Evolutionary conservation across 768 basidiomycete species (phyloP).

Genomic region (Boletus vermiculosoides): DNA sequence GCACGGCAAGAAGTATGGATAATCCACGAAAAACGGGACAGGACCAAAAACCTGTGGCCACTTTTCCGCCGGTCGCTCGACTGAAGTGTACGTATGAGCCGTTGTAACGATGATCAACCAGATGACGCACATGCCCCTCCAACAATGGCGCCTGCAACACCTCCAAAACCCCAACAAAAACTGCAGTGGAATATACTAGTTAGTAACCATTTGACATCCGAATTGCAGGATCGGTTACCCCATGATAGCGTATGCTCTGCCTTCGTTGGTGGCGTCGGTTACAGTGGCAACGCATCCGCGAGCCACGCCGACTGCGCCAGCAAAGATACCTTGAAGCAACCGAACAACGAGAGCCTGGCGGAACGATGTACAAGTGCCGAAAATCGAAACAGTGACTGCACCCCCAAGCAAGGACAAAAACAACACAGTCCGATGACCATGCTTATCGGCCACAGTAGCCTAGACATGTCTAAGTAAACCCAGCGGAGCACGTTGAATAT

Average conservation of each 20-base stretch:
- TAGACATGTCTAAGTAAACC: conserved; percentile 24
- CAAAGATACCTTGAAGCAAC: conserved; percentile 89
- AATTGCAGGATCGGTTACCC: conserved; percentile 45
- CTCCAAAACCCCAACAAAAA: conserved; percentile 96
- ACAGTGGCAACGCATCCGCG: conserved; percentile 83
- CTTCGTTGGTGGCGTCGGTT: conserved; percentile 91
- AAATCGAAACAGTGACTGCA: conserved; percentile 71
- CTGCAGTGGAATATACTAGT: conserved; percentile 35
- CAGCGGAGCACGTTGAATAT: not conserved
- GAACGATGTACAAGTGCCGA: conserved; percentile 73
- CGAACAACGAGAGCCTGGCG: conserved; percentile 82
- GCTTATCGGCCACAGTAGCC: conserved; percentile 93
- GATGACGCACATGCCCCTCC: conserved; percentile 71
- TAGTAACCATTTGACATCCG: not conserved
- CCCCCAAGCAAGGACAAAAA: conserved; percentile 84
- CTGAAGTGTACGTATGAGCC: conserved; percentile 38
- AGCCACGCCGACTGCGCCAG: conserved; percentile 92
- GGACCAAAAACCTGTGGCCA: conserved; percentile 77
- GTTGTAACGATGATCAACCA: not conserved
- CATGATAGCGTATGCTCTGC: conserved; percentile 89
- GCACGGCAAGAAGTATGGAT: conserved; percentile 92
- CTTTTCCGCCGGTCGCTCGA: conserved; percentile 81
- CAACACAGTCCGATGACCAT: conserved; percentile 83
- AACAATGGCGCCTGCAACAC: conserved; percentile 85
- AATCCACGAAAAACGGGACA: conserved; percentile 64